These are phyloP conservation scores for Amaranthus cruentus DNA, from an alignment of 148 eudicot species.

Conservation along the genomic window DNA sequence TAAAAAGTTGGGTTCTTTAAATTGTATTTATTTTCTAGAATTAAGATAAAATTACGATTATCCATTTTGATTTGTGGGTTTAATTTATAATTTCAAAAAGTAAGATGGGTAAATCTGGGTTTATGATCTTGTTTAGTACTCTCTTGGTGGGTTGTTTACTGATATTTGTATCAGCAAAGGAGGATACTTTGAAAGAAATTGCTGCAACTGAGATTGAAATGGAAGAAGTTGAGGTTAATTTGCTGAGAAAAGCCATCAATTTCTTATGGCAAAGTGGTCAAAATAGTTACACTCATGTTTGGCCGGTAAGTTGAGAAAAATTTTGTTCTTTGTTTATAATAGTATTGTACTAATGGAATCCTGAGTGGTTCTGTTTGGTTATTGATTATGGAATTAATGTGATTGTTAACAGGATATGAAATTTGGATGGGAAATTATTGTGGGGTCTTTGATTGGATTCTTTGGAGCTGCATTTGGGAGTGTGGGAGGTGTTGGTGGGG, in stretches of 20 bases:
- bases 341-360: no score
- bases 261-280: conserved; percentile 34
- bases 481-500: conserved; percentile 52
- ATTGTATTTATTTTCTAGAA: no score
- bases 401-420: conserved; percentile 31
- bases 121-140: conserved; percentile 23
- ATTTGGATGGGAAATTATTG: conserved; percentile 34
- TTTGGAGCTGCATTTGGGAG: conserved; percentile 44
- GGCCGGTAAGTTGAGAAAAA: conserved; percentile 41
- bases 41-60: not conserved
- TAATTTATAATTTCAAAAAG: not conserved
- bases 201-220: conserved; percentile 19
- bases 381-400: not conserved
- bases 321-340: not conserved
- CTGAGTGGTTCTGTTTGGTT: no score
- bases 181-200: conserved; percentile 18
- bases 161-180: conserved; percentile 37
- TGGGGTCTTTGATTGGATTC: conserved; percentile 38
- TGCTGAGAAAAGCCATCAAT: conserved; percentile 22
- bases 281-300: conserved; percentile 35
- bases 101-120: conserved; percentile 31
- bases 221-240: conserved; percentile 22
- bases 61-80: not conserved
- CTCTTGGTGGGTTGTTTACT: conserved; percentile 20
- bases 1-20: not conserved